Evolutionary conservation across 1,284 basidiomycete species (phyloP), one percentile per base, ranked within the genome.

Genomic region (Boletus semigastroideus): DNA sequence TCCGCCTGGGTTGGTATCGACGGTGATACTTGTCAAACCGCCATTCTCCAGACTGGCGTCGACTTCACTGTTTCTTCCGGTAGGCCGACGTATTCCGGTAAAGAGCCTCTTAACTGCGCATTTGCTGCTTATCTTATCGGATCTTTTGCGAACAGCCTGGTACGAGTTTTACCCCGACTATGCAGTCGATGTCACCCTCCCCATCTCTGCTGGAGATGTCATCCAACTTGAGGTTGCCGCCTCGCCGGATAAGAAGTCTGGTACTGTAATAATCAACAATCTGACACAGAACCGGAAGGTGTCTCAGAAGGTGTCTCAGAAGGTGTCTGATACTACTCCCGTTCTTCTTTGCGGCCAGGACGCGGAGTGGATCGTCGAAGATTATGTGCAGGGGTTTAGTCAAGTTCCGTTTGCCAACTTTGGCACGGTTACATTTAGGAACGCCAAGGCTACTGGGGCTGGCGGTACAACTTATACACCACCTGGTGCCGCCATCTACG

Each of bases 1-100:
- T 11, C 42, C 12, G 39, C 27, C 19, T 56, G 57, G 53, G 47
- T 59, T 10, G 57, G 55, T 4, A 51, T 56, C 5, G 57, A 56
- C 9, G 53, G 57, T 22, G 20, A 46, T 30, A 34, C 39, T 1
- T 61, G 57, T 20, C 0, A 0, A 0, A 8, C 3, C 30, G 48
- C 17, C 4, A 38, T 58, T 33, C 31, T 33, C 31, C 31, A 33
- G 31, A 33, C 31, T 0, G 31, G 31, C 16, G 4, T 33, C 16
- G 31, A 33, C 31, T 16, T 33, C 31, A 33, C 31, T 12, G 31
- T 33, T 16, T 33, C 31, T 33, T 6, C 31, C 31, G 8, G 16
- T 16, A 14, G 31, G 6, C 31, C 33, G 7, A 19, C n/a, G 19
- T 37, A 37, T 37, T 3, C 3, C 19, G 33, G 33, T 33, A 33